A percentile compares a stretch with the other conserved stretches of the same genome.
Evolutionary conservation across 257 asterid species (phyloP).

Genomic region (Eucommia ulmoides): DNA sequence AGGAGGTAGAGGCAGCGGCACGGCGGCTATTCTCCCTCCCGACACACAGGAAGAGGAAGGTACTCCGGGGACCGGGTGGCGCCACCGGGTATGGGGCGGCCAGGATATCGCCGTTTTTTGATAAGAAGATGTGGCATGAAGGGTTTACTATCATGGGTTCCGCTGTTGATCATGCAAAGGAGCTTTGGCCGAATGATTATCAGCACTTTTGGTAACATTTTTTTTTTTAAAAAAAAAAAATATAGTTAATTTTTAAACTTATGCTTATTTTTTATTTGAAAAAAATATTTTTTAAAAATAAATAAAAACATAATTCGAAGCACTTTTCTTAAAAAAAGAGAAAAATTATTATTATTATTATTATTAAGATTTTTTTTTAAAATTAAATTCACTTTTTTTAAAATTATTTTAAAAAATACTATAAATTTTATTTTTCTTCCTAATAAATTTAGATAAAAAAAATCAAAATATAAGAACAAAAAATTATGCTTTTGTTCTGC

Average conservation of each 20-base stretch:
- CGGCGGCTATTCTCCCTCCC: conserved; percentile 46
- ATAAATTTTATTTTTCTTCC: too few species aligned
- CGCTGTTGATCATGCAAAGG: conserved; percentile 44
- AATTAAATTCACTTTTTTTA: too few species aligned
- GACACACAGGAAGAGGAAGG: conserved; percentile 25
- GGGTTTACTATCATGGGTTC: conserved; percentile 81
- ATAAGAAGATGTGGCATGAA: conserved; percentile 78
- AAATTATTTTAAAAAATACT: too few species aligned
- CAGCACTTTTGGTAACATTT: conserved; percentile 39
- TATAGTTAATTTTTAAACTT: neutral
- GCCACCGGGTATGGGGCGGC: conserved; percentile 76
- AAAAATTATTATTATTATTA: too few species aligned
- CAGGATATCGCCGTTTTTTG: conserved; percentile 49
- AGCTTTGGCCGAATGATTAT: conserved; percentile 58
- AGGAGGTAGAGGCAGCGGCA: conserved; percentile 35
- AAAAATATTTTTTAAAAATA: too few species aligned
- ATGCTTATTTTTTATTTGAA: too few species aligned
- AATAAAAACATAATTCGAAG: too few species aligned
- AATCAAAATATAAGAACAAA: too few species aligned
- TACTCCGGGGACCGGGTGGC: conserved; percentile 34
- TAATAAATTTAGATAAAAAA: too few species aligned
- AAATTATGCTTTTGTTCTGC: neutral
- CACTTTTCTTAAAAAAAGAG: neutral
- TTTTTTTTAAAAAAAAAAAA: neutral
- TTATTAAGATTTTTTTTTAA: too few species aligned